Conservation (phyloP, 2,329 filamentous ascomycete species). For the Salinomyces thailandicus region DNA sequence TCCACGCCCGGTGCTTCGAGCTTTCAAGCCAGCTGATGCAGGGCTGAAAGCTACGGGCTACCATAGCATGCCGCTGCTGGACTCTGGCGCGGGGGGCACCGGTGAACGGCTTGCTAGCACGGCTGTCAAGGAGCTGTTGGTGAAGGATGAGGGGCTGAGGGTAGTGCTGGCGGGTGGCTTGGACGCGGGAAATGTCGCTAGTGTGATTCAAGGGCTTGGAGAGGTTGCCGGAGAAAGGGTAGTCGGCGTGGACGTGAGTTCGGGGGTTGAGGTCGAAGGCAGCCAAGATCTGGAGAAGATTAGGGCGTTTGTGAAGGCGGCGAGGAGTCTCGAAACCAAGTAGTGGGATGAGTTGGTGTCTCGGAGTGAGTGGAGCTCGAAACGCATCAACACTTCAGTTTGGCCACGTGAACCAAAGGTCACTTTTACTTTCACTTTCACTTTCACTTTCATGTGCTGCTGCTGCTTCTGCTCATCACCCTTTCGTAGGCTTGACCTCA, state of each 20-base stretch:
- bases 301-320: slow-evolving; percentile 63
- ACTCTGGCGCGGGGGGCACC: slow-evolving; percentile 73
- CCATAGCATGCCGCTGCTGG: slow-evolving; percentile 73
- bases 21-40: slow-evolving; percentile 67
- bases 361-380: too few species aligned
- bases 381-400: too few species aligned
- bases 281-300: slow-evolving; percentile 76
- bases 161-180: slow-evolving; percentile 80
- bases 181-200: slow-evolving; percentile 64
- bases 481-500: too few species aligned
- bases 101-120: slow-evolving; percentile 66
- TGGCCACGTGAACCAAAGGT: too few species aligned
- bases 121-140: slow-evolving; percentile 56
- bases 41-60: slow-evolving; percentile 66
- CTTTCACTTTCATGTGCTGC: too few species aligned
- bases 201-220: slow-evolving; percentile 54
- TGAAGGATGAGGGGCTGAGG: slow-evolving; percentile 57
- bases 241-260: slow-evolving; percentile 83
- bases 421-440: too few species aligned
- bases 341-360: too few species aligned
- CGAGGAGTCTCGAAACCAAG: slow-evolving; percentile 46
- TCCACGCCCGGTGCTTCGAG: slow-evolving; percentile 80
- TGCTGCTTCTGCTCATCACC: too few species aligned
- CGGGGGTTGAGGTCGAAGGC: slow-evolving; percentile 78
- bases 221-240: slow-evolving; percentile 49